phyloP scores from a whole-genome alignment of 73 alveolate genomes.

The Strombidium stylifer region DNA sequence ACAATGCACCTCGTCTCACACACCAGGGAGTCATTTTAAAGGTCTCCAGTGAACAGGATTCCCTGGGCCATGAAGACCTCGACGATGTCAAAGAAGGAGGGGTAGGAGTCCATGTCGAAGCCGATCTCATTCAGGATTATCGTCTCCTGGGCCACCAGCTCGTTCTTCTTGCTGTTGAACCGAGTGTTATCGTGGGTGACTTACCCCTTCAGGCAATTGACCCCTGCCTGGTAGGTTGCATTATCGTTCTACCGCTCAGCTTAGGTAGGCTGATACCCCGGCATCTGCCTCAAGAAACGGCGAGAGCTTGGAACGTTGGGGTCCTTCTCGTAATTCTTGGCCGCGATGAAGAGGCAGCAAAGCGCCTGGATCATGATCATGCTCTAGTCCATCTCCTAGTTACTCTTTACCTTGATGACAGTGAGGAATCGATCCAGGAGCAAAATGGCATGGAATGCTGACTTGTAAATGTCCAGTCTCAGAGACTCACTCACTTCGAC shows the following conservation, averaged over 20 bases:
- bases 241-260: background rate
- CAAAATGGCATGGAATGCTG: background rate
- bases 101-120: slow-evolving; percentile 3
- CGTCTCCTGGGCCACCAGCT: too few species aligned
- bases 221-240: background rate
- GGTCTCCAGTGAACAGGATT: slow-evolving; percentile 6
- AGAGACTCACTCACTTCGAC: background rate
- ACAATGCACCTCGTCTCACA: background rate
- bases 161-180: too few species aligned
- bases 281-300: too few species aligned
- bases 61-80: slow-evolving; percentile 10
- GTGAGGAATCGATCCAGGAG: background rate
- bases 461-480: background rate
- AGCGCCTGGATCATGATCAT: too few species aligned
- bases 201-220: background rate
- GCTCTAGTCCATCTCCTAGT: background rate
- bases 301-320: background rate
- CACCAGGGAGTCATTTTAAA: background rate
- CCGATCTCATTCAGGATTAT: slow-evolving; percentile 4
- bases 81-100: background rate
- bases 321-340: slow-evolving; percentile 9
- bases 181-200: background rate
- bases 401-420: background rate
- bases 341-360: background rate
- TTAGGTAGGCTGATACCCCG: too few species aligned